phyloP scores from a whole-genome alignment of 2,329 filamentous ascomycete species.

The Botrytis aclada region DNA sequence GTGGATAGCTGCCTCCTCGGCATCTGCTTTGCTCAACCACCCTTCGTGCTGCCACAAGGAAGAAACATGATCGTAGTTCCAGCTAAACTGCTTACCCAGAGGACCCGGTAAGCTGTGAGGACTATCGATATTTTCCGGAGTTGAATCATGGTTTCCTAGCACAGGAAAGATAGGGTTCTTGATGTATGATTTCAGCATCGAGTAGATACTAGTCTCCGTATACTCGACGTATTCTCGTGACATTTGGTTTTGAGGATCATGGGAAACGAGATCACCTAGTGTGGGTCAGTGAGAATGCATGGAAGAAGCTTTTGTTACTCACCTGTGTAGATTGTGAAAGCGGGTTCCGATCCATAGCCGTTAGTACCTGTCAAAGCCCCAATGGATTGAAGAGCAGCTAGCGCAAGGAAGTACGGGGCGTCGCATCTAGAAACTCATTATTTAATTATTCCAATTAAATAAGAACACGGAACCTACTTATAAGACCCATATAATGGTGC shows the following conservation, averaged over 20 bases:
- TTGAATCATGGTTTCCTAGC: conserved; percentile 57
- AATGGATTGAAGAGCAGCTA: conserved; percentile 55
- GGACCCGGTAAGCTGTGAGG: conserved; percentile 52
- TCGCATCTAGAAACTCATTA: conserved; percentile 44
- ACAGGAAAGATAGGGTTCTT: conserved; percentile 54
- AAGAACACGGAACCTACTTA: conserved; percentile 32
- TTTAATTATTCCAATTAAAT: neutral
- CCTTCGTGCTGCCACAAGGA: conserved; percentile 53
- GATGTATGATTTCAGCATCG: conserved; percentile 55
- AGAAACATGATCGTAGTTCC: conserved; percentile 57
- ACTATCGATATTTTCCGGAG: conserved; percentile 51
- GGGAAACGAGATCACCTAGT: conserved; percentile 51
- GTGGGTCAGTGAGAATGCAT: neutral
- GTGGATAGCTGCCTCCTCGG: conserved; percentile 48
- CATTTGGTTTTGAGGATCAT: conserved; percentile 51
- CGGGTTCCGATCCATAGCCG: conserved; percentile 42
- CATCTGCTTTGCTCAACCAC: conserved; percentile 49
- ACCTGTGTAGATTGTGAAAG: conserved; percentile 52
- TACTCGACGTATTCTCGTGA: conserved; percentile 53
- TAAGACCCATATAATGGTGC: conserved; percentile 54
- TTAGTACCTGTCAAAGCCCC: conserved; percentile 55
- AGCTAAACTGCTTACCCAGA: conserved; percentile 53
- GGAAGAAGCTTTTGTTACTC: neutral
- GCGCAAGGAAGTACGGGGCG: conserved; percentile 54
- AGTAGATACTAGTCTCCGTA: conserved; percentile 50